Conservation (phyloP, 768 basidiomycete genomes). For the Russula sp. region DNA sequence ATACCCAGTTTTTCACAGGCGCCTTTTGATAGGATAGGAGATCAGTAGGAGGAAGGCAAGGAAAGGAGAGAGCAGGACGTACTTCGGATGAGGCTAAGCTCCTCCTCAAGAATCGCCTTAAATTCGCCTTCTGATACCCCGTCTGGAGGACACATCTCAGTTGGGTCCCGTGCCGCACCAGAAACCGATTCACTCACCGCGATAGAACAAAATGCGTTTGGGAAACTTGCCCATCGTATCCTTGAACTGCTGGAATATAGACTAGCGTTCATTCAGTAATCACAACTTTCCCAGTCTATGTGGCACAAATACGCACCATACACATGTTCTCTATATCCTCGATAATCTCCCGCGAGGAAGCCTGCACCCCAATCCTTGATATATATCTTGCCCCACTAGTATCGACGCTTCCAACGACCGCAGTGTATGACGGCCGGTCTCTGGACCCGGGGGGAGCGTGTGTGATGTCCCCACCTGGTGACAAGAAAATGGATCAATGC, state of each 20-base stretch:
- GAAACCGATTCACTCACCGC: conserved; percentile 37
- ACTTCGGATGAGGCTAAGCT: conserved; percentile 51
- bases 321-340: conserved; percentile 60
- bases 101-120: conserved; percentile 40
- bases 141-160: conserved; percentile 26
- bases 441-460: conserved; percentile 64
- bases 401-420: conserved; percentile 73
- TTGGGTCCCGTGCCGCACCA: background rate
- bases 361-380: conserved; percentile 56
- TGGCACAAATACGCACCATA: conserved; percentile 33
- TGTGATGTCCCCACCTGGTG: conserved; percentile 65
- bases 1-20: conserved; percentile 55
- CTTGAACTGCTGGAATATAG: conserved; percentile 47
- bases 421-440: conserved; percentile 70
- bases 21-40: conserved; percentile 31
- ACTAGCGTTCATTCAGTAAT: background rate
- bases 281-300: background rate
- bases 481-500: background rate
- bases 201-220: conserved; percentile 65
- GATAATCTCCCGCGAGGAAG: conserved; percentile 64
- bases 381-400: conserved; percentile 62
- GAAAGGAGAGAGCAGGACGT: background rate
- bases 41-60: background rate
- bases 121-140: conserved; percentile 53
- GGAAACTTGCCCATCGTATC: conserved; percentile 46